Conservation (phyloP, 495 filamentous ascomycete genomes). For the Bacidia rubella region DNA sequence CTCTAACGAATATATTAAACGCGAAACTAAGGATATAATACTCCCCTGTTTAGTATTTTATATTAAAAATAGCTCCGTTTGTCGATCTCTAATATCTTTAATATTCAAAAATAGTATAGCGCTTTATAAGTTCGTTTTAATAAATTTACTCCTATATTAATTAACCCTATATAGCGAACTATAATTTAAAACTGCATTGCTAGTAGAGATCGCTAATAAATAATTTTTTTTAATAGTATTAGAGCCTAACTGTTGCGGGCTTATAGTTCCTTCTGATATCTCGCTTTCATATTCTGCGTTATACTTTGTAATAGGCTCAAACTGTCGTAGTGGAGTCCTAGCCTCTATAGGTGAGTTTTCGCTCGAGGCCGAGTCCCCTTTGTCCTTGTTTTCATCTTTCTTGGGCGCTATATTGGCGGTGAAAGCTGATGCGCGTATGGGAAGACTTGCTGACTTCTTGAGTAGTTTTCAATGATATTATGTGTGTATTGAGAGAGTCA, state of each 20-base stretch:
- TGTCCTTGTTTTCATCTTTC: slow-evolving; percentile 4
- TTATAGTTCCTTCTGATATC: slow-evolving; percentile 4
- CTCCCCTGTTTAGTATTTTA: slow-evolving; percentile 13
- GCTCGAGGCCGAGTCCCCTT: slow-evolving; percentile 12
- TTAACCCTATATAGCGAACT: slow-evolving; percentile 3
- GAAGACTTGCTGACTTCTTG: neutral
- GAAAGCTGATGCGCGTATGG: neutral
- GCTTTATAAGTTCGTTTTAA: neutral
- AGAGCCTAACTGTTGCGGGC: neutral
- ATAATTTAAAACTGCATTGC: slow-evolving; percentile 3
- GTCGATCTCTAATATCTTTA: slow-evolving; percentile 19
- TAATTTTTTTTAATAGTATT: slow-evolving; percentile 14
- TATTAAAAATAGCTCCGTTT: too few relatives aligned
- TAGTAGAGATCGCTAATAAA: slow-evolving; percentile 15
- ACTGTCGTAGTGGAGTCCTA: slow-evolving; percentile 19
- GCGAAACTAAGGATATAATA: slow-evolving; percentile 8
- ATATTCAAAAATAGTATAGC: slow-evolving; percentile 9
- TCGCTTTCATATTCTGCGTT: slow-evolving; percentile 7
- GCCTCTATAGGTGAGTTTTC: slow-evolving; percentile 19
- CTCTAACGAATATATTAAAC: slow-evolving; percentile 42
- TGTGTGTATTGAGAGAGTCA: neutral
- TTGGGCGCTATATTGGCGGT: slow-evolving; percentile 11
- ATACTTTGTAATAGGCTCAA: slow-evolving; percentile 20
- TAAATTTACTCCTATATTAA: neutral
- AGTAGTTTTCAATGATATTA: neutral